Percentiles rank a stretch among this genome's conserved stretches.
These are phyloP conservation scores for Vaccinium macrocarpon DNA, from an alignment of 148 eudicot species.

Conservation along the genomic window DNA sequence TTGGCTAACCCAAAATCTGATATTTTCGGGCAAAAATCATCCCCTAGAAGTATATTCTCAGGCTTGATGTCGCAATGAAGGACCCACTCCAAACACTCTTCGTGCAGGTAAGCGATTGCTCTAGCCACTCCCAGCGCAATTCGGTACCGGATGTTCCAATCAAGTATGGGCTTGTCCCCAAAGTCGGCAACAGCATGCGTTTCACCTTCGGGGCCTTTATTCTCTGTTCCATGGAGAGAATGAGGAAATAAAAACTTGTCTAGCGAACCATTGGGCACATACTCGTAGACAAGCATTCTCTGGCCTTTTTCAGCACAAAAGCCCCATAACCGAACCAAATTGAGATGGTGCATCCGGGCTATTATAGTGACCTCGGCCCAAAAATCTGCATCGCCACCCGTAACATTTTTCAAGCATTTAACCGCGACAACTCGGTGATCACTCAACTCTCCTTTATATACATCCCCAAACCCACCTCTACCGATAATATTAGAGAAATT, in stretches of 20 bases:
- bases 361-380: constrained; percentile 92
- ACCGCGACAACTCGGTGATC: constrained; percentile 75
- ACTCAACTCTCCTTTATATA: constrained; percentile 62
- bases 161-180: constrained; percentile 49
- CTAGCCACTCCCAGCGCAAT: constrained; percentile 86
- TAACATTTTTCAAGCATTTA: constrained; percentile 58
- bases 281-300: constrained; percentile 72
- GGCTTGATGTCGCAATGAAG: constrained; percentile 92
- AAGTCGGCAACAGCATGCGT: background rate
- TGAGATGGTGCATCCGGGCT: constrained; percentile 91
- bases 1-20: constrained; percentile 86
- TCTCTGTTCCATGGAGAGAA: background rate
- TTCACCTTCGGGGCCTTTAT: constrained; percentile 5
- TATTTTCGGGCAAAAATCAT: constrained; percentile 83
- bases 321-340: constrained; percentile 83
- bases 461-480: constrained; percentile 79
- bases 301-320: constrained; percentile 81
- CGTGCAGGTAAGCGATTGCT: constrained; percentile 85
- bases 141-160: constrained; percentile 79
- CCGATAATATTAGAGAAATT: constrained; percentile 62
- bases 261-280: constrained; percentile 88
- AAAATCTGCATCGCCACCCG: constrained; percentile 71
- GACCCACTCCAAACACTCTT: constrained; percentile 90
- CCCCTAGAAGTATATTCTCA: constrained; percentile 80
- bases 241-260: constrained; percentile 53